Conservation (phyloP, 2,329 filamentous ascomycete genomes). For the Trichocomaceae sp. region DNA sequence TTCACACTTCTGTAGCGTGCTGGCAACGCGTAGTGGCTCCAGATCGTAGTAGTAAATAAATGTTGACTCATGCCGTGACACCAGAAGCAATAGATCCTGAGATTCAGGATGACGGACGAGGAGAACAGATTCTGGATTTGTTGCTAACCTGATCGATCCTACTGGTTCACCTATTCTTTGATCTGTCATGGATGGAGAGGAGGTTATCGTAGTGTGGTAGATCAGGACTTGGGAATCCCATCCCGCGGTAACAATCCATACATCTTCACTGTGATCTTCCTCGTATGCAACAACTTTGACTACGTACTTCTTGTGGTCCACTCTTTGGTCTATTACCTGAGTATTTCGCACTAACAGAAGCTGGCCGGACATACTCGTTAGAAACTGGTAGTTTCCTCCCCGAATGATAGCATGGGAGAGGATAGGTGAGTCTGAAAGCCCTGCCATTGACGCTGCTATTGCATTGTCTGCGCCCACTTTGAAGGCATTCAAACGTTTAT, state of each 20-base stretch:
- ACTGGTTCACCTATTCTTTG: constrained; percentile 22
- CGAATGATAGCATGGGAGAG: constrained; percentile 44
- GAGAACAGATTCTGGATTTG: constrained; percentile 53
- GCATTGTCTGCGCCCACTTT: constrained; percentile 18
- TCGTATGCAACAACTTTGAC: constrained; percentile 45
- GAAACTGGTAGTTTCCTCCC: constrained; percentile 41
- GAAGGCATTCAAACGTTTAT: constrained; percentile 45
- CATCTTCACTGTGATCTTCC: constrained; percentile 20
- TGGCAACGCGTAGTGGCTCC: background rate
- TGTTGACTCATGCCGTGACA: constrained; percentile 53
- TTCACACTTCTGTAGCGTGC: constrained; percentile 22
- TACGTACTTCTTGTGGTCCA: constrained; percentile 54
- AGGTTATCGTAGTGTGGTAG: constrained; percentile 33
- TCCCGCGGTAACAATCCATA: constrained; percentile 51
- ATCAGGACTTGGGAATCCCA: constrained; percentile 55
- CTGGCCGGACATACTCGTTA: constrained; percentile 55
- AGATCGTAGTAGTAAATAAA: constrained; percentile 50
- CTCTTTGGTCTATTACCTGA: constrained; percentile 42
- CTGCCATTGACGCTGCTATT: constrained; percentile 21
- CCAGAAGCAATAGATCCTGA: constrained; percentile 43
- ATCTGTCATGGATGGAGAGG: background rate
- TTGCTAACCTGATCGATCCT: constrained; percentile 29
- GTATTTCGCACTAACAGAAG: constrained; percentile 44
- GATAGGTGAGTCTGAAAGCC: constrained; percentile 41
- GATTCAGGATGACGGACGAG: constrained; percentile 48